phyloP scores from a whole-genome alignment of 208 protist species.

The Leishmania aethiopica region DNA sequence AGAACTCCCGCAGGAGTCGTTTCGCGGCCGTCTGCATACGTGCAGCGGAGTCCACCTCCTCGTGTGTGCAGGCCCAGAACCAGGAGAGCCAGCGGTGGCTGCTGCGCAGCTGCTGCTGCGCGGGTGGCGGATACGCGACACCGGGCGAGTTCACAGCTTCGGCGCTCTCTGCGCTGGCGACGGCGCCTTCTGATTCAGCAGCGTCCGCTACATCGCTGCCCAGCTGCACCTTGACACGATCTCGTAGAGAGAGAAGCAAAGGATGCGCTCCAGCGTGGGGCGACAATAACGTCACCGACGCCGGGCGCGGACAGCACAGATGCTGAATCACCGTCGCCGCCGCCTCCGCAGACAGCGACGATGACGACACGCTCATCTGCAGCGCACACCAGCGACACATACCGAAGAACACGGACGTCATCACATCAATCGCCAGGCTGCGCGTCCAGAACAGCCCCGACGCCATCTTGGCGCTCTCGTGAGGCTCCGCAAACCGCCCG shows the following conservation, averaged over 20 bases:
- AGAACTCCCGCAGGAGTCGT: conserved; percentile 97
- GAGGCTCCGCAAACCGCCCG: conserved; percentile 1
- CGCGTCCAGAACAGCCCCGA: not conserved
- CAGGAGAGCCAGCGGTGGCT: conserved; percentile 57
- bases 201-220: not conserved
- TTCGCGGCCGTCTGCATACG: conserved; percentile 97
- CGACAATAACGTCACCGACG: not conserved
- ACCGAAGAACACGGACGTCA: conserved; percentile 48
- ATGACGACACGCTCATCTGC: conserved; percentile 8
- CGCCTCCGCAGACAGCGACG: not conserved
- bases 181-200: not conserved
- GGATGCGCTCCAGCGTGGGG: not conserved
- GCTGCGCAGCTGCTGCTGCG: conserved; percentile 3
- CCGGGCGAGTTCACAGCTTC: not conserved
- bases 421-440: conserved; percentile 33
- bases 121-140: not conserved
- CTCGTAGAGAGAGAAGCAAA: conserved; percentile 3
- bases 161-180: not conserved
- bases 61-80: conserved; percentile 87
- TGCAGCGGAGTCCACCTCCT: conserved; percentile 96
- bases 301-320: not conserved
- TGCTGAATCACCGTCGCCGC: conserved; percentile 9
- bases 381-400: conserved; percentile 49
- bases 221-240: not conserved
- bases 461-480: not conserved